These are phyloP conservation scores for Euphrasia arctica DNA, from an alignment of 305 asterid species.

Conservation along the genomic window DNA sequence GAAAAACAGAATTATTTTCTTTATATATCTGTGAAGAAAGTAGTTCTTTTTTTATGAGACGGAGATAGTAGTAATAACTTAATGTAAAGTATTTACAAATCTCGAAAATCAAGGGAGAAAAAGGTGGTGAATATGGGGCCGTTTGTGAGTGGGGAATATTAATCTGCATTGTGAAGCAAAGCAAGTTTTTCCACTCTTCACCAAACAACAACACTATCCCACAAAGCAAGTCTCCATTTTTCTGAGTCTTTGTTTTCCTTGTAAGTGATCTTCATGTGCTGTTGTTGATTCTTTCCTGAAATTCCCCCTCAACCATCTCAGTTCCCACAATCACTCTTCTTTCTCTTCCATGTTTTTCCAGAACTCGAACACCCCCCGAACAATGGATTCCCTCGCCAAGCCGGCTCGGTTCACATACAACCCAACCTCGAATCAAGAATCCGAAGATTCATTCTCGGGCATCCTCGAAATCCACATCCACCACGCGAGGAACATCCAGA, in stretches of 20 bases:
- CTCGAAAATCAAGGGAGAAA: conserved; percentile 26
- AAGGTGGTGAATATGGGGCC: conserved; percentile 28
- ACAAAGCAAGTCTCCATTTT: conserved; percentile 36
- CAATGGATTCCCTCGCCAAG: conserved; percentile 18
- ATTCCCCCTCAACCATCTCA: not conserved
- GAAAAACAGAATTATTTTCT: no score
- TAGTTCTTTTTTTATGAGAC: no score
- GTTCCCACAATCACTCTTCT: not conserved
- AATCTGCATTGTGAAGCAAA: conserved; percentile 51
- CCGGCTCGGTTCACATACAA: conserved; percentile 43
- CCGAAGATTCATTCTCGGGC: conserved; percentile 36
- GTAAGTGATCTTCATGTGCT: conserved; percentile 26
- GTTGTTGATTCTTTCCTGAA: conserved; percentile 13
- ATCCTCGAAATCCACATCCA: conserved; percentile 55
- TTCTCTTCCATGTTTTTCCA: not conserved
- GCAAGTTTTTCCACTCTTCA: conserved; percentile 36
- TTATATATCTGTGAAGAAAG: no score
- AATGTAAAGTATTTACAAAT: conserved; percentile 19
- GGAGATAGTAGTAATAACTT: conserved; percentile 12
- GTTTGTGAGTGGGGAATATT: conserved; percentile 32
- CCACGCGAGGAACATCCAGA: conserved; percentile 67
- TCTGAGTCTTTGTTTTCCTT: conserved; percentile 35
- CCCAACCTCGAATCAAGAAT: conserved; percentile 31
- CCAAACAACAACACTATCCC: conserved; percentile 37
- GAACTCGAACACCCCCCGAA: not conserved